phyloP scores from a whole-genome alignment of 169 alveolate genomes.

The Plasmodium gaboni region DNA sequence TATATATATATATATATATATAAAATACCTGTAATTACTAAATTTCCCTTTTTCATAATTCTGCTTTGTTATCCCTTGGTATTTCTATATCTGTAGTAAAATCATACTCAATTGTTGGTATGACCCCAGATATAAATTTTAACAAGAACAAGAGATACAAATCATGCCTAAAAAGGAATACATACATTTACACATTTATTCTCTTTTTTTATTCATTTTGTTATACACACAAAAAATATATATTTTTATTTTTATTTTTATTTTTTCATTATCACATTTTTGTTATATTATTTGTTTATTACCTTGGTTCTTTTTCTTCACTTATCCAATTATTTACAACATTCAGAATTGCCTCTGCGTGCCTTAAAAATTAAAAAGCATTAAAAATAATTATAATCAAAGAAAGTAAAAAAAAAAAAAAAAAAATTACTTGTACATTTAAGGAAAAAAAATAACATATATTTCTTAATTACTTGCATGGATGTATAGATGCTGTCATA shows the following conservation, averaged over 20 bases:
- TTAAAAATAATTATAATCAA: background rate
- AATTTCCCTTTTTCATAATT: background rate
- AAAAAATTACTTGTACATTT: background rate
- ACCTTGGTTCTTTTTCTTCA: slow-evolving; percentile 67
- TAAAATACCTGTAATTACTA: background rate
- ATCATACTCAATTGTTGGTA: slow-evolving; percentile 91
- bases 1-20: background rate
- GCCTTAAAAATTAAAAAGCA: slow-evolving; percentile 19
- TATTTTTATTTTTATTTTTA: background rate
- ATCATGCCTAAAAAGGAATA: slow-evolving; percentile 80
- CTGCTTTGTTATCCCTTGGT: slow-evolving; percentile 26
- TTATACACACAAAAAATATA: background rate
- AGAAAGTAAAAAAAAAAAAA: background rate
- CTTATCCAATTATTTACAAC: slow-evolving; percentile 62
- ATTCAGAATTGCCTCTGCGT: slow-evolving; percentile 61
- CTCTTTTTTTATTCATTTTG: slow-evolving; percentile 7
- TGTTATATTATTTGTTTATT: background rate
- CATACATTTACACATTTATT: slow-evolving; percentile 78
- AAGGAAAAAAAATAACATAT: background rate
- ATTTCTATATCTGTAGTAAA: slow-evolving; percentile 86
- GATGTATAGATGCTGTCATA: slow-evolving; percentile 89
- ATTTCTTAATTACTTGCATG: slow-evolving; percentile 83
- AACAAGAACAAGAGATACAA: slow-evolving; percentile 85
- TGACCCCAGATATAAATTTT: slow-evolving; percentile 88
- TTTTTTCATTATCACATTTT: background rate